Evolutionary conservation across 2,329 filamentous ascomycete genomes (phyloP).

Genomic region (Exserohilum turcica): DNA sequence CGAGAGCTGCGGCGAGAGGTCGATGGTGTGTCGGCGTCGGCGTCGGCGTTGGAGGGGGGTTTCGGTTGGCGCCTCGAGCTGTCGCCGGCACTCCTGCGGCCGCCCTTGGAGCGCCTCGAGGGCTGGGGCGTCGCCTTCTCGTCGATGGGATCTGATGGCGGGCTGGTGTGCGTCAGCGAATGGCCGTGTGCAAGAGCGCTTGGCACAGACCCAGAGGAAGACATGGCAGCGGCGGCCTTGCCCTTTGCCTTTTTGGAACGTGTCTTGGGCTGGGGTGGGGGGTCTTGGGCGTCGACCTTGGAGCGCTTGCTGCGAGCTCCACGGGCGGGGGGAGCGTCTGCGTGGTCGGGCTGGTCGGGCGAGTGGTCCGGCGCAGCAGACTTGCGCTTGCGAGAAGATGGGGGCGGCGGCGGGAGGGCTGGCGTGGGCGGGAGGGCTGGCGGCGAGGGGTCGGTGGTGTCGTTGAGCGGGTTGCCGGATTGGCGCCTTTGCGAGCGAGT

Average conservation of each 20-base stretch:
- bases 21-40: slow-evolving; percentile 24
- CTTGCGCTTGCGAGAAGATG: slow-evolving; percentile 76
- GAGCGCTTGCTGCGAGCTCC: slow-evolving; percentile 53
- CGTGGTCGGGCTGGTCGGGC: slow-evolving; percentile 54
- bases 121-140: slow-evolving; percentile 64
- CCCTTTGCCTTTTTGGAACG: slow-evolving; percentile 66
- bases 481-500: slow-evolving; percentile 94
- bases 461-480: slow-evolving; percentile 62
- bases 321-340: slow-evolving; percentile 35
- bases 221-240: slow-evolving; percentile 64
- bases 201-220: slow-evolving; percentile 66
- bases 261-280: slow-evolving; percentile 47
- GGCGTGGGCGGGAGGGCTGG: slow-evolving; percentile 47
- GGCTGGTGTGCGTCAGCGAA: slow-evolving; percentile 52
- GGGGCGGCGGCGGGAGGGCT: slow-evolving; percentile 54
- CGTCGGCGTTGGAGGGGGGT: slow-evolving; percentile 31
- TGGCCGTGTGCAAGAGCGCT: not conserved
- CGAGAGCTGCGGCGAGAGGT: slow-evolving; percentile 41
- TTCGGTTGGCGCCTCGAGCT: slow-evolving; percentile 20
- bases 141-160: slow-evolving; percentile 67
- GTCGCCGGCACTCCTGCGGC: slow-evolving; percentile 67
- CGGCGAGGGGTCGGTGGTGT: slow-evolving; percentile 47
- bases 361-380: slow-evolving; percentile 54
- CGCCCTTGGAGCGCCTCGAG: slow-evolving; percentile 75
- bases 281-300: slow-evolving; percentile 68